Evolutionary conservation across 768 basidiomycete genomes (phyloP), one percentile per base, ranked within the genome.

Genomic region (Brasilioporus rufonigricans): DNA sequence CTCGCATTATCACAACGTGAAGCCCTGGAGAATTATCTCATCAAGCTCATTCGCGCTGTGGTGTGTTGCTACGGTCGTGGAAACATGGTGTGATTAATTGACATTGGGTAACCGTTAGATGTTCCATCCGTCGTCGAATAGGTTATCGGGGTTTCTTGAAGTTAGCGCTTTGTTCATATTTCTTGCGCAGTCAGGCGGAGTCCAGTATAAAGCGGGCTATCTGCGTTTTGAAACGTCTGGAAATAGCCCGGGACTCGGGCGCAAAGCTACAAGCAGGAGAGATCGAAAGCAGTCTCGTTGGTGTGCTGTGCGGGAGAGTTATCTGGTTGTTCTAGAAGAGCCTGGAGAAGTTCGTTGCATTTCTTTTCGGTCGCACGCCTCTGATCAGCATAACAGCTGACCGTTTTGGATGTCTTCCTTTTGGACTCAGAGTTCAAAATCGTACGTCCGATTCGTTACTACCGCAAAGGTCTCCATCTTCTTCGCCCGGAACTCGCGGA

Each of bases 291-390:
- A 85, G 52, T 80, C 81, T 35, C 82, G 86, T 52, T 98, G 97
- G 97, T 96, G 93, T 71, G 83, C 91, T 44, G 84, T 98, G 13
- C 80, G 95, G 9, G 96, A 98, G 60, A 91, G 89, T 61, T 98
- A 93, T 72, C 74, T 99, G 12, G 89, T 97, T 19, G 85, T 86
- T 1, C 79, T 93, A 23, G 83, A 89, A 57, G 93, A 97, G 62
- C 88, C 90, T 13, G 93, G 91, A 56, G 87, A 91, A 74, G 91
- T 92, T 63, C 48, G 78, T 66, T 13, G 19, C 38, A n/a, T 50
- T 36, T 40, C 16, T 41, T 48, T 50, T 48, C 12, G 19, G 5
- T 48, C 3, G 35, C 24, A 29, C 26, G 16, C 43, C 40, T 40
- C 49, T 53, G 31, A 58, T 41, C 24, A 36, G 32, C 44, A 24